Evolutionary conservation across 768 basidiomycete genomes (phyloP), one percentile per base, ranked within the genome.

Genomic region (Omphalotus guepiniiformis): DNA sequence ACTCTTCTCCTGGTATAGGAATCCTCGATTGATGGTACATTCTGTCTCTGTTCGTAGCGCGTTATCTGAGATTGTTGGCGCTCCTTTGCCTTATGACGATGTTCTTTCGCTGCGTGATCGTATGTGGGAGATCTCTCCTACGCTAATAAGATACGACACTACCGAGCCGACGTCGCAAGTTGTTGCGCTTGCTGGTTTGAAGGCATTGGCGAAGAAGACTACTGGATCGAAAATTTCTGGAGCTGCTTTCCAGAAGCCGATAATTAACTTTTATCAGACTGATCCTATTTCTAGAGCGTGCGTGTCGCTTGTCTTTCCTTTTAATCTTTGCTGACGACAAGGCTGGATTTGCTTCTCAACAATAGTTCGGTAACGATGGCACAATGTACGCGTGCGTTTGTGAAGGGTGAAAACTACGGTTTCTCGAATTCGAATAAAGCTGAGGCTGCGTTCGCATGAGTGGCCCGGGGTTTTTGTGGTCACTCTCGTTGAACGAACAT

Each of bases 61-160:
- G 0, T 70, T 99, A 2, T 92, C 90, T 8, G 96, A 99, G 61
- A 73, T 93, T 28, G 63, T 92, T n/a, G 90, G 84, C 18, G 56
- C 66, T 0, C 83, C 89, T 15, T 63, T 98, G 42, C 91, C 93
- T 0, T 99, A 99, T 60, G 93, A 96, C 56, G 88, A 93, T 56
- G 76, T 89, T 11, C 69, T 93, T 5, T 71, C 75, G 38, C 71
- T 99, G 37, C 81, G 94, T 29, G 93, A 97, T 59, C 81, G 96
- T 28, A 80, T 98, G 80, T 97, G 95, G 95, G 93, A 95, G 62
- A 83, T 99, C 53, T 88, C 91, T 18, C 96, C 96, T 1, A 76
- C 90, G 2, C 72, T 97, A 22, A 82, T 95, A 29, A 76, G 92
- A 53, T 93, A 94, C 61, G 93, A 94, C 56, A 68, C 72, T 36